Evolutionary conservation across 2,329 filamentous ascomycete species (phyloP).

Genomic region (Epichloe gansuensis): DNA sequence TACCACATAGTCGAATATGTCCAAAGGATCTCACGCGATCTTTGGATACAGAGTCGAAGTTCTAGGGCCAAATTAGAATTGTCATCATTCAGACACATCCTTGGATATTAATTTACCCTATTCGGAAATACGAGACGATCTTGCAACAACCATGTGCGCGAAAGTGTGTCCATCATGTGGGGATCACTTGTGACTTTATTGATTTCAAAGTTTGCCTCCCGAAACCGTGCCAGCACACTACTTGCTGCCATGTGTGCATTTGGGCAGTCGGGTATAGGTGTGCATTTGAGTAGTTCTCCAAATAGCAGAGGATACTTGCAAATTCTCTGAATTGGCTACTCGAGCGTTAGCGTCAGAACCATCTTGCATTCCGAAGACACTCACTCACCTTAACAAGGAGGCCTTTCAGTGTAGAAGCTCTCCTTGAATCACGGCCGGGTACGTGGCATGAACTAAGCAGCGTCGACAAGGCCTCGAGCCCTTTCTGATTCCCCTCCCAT

Average conservation of each 20-base stretch:
- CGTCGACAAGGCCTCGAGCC: slow-evolving; percentile 70
- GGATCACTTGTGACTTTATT: slow-evolving; percentile 75
- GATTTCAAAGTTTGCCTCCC: slow-evolving; percentile 64
- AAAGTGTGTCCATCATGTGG: slow-evolving; percentile 53
- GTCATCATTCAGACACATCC: neutral
- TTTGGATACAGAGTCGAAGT: slow-evolving; percentile 39
- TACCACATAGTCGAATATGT: slow-evolving; percentile 68
- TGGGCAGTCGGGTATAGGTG: slow-evolving; percentile 74
- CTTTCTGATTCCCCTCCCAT: slow-evolving; percentile 72
- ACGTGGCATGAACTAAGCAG: slow-evolving; percentile 59
- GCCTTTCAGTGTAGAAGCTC: slow-evolving; percentile 71
- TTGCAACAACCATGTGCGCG: slow-evolving; percentile 76
- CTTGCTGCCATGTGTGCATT: slow-evolving; percentile 70
- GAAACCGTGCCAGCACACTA: slow-evolving; percentile 55
- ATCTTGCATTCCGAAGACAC: neutral
- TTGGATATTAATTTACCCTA: slow-evolving; percentile 37
- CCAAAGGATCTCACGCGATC: slow-evolving; percentile 68
- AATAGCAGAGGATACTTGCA: slow-evolving; percentile 87
- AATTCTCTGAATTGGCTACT: slow-evolving; percentile 77
- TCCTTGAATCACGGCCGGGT: slow-evolving; percentile 49
- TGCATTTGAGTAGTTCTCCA: slow-evolving; percentile 67
- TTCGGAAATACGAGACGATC: slow-evolving; percentile 65
- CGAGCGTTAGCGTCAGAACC: neutral
- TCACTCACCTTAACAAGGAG: slow-evolving; percentile 68
- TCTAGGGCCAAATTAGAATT: slow-evolving; percentile 20